These are phyloP conservation scores for Emergomyces pasteurianus DNA, from an alignment of 2,329 filamentous ascomycete species.

Conservation along the genomic window DNA sequence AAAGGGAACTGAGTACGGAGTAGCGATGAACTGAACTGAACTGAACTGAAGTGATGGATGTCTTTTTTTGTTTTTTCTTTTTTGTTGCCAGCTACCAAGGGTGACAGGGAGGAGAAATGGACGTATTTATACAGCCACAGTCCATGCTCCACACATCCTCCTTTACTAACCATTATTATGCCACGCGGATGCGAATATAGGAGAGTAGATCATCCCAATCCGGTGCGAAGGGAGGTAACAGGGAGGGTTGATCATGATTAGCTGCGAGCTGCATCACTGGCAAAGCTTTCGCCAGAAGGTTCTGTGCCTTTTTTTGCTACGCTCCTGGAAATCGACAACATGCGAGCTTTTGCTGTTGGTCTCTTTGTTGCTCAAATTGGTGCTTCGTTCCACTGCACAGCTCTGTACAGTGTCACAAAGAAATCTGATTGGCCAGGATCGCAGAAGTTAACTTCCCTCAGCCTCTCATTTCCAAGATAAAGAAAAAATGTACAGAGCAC, in stretches of 20 bases:
- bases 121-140: not conserved
- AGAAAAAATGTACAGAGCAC: not conserved
- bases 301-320: not conserved
- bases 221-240: not conserved
- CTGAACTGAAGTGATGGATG: not conserved
- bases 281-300: not conserved
- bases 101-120: not conserved
- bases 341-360: not conserved
- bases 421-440: not conserved
- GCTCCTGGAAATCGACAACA: not conserved
- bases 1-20: not conserved
- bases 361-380: not conserved
- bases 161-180: not conserved
- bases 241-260: not conserved
- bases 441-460: not conserved
- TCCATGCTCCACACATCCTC: not conserved
- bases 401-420: not conserved
- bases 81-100: not conserved
- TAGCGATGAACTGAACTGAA: not conserved
- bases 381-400: not conserved
- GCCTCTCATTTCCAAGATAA: not conserved
- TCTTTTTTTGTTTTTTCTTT: too few species aligned
- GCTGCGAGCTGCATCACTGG: not conserved
- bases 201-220: not conserved
- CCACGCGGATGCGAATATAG: not conserved